Conservation (phyloP, 805 yeast genomes). For the Ascoidea rubescens region DNA sequence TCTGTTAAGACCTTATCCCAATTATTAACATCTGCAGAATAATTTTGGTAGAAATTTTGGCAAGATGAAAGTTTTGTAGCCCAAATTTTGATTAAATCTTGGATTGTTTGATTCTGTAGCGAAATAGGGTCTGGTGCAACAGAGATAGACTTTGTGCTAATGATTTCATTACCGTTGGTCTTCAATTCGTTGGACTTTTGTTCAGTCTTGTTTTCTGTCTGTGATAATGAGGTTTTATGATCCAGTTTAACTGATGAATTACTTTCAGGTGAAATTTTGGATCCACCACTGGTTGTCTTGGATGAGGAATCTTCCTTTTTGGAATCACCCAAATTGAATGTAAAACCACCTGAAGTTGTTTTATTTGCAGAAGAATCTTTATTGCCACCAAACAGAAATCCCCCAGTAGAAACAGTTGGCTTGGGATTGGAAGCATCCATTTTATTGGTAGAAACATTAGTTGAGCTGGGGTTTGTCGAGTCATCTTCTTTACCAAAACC, state of each 20-base stretch:
- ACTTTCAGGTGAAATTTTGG: slow-evolving; percentile 16
- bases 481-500: slow-evolving; percentile 12
- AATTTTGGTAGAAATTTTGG: slow-evolving; percentile 58
- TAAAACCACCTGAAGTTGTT: neutral
- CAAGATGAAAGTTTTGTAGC: slow-evolving; percentile 69
- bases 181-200: slow-evolving; percentile 6
- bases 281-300: slow-evolving; percentile 9
- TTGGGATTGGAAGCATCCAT: slow-evolving; percentile 6
- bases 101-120: slow-evolving; percentile 81
- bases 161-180: slow-evolving; percentile 11
- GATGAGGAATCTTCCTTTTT: slow-evolving; percentile 5
- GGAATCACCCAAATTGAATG: slow-evolving; percentile 1
- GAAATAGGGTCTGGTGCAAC: slow-evolving; percentile 59
- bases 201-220: slow-evolving; percentile 10
- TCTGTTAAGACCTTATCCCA: slow-evolving; percentile 82
- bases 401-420: slow-evolving; percentile 4
- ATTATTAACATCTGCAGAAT: slow-evolving; percentile 56
- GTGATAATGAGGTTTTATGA: slow-evolving; percentile 7
- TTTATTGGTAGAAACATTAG: slow-evolving; percentile 12
- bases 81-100: slow-evolving; percentile 89
- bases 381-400: slow-evolving; percentile 11
- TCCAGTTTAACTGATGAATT: slow-evolving; percentile 17
- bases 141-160: slow-evolving; percentile 32
- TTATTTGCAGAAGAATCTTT: slow-evolving; percentile 12
- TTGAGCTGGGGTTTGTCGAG: slow-evolving; percentile 5